Conservation (phyloP, 2,329 filamentous ascomycete genomes). For the Colletotrichum godetiae region DNA sequence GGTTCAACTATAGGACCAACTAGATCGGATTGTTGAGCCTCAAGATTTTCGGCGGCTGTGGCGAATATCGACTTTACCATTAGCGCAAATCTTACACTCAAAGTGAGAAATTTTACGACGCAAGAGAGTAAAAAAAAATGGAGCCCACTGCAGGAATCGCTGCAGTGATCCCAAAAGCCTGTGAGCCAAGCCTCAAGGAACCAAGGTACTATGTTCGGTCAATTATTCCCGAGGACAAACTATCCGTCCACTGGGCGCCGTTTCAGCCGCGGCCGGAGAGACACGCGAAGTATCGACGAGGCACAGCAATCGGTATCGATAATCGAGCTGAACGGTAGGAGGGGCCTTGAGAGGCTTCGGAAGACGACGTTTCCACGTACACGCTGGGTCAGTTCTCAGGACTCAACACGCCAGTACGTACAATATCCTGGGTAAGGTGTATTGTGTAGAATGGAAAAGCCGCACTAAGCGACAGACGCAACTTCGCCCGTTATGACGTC, state of each 20-base stretch:
- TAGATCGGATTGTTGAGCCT: neutral
- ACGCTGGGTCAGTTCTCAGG: neutral
- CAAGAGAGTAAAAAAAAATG: neutral
- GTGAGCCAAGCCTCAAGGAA: constrained; percentile 1
- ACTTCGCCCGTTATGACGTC: constrained; percentile 18
- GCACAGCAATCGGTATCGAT: neutral
- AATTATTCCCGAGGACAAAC: constrained; percentile 15
- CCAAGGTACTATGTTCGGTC: constrained; percentile 6
- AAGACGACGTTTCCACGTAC: neutral
- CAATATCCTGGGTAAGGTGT: constrained; percentile 32
- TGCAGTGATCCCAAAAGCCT: neutral
- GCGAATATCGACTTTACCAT: neutral
- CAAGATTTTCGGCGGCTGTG: neutral
- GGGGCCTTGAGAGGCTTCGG: neutral
- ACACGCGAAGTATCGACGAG: neutral
- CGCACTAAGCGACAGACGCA: constrained; percentile 26
- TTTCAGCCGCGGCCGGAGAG: constrained; percentile 16
- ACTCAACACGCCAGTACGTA: neutral
- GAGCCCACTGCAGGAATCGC: neutral
- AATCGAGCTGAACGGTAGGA: neutral
- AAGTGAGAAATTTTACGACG: neutral
- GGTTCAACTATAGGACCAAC: neutral
- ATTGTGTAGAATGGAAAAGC: constrained; percentile 18
- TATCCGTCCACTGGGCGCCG: neutral
- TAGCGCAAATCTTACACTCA: neutral